Evolutionary conservation across 805 yeast genomes (phyloP).

Genomic region (Metschnikowia gelsemii): DNA sequence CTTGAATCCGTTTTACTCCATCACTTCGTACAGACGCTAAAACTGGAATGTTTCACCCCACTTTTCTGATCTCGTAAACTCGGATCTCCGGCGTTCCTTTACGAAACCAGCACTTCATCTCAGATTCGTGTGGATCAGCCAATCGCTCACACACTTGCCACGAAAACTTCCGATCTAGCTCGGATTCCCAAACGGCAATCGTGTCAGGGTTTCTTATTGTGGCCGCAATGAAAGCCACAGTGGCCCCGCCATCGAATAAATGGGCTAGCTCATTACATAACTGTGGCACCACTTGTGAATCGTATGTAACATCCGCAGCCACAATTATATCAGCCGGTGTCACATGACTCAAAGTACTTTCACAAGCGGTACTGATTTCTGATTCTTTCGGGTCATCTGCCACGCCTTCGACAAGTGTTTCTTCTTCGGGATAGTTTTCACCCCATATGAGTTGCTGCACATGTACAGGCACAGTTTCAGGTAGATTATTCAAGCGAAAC

Average conservation of each 20-base stretch:
- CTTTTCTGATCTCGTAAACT: slow-evolving; percentile 14
- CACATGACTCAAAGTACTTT: no score
- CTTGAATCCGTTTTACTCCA: not conserved
- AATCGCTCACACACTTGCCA: slow-evolving; percentile 13
- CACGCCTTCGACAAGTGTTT: slow-evolving; percentile 6
- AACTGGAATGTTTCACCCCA: no score
- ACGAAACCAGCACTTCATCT: slow-evolving; percentile 15
- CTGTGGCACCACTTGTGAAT: slow-evolving; percentile 54
- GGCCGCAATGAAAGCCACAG: slow-evolving; percentile 58
- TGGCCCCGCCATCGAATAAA: slow-evolving; percentile 30
- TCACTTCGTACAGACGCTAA: no score
- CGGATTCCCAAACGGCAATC: slow-evolving; percentile 32
- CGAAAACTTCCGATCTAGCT: slow-evolving; percentile 9
- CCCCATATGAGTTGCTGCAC: slow-evolving; percentile 57
- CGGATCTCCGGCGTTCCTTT: slow-evolving; percentile 22
- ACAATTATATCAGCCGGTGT: slow-evolving; percentile 53
- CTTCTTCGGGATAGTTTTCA: slow-evolving; percentile 20
- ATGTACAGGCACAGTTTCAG: slow-evolving; percentile 14
- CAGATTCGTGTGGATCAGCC: slow-evolving; percentile 12
- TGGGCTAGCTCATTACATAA: slow-evolving; percentile 52
- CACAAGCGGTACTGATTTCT: not conserved
- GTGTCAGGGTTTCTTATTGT: slow-evolving; percentile 61
- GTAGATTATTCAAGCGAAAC: slow-evolving; percentile 42
- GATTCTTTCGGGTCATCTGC: no score
- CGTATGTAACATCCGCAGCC: slow-evolving; percentile 92